Percentiles rank a stretch among this genome's conserved stretches.
Conservation (phyloP, 768 basidiomycete genomes). For the Cystobasidiopsis lactophilus region DNA sequence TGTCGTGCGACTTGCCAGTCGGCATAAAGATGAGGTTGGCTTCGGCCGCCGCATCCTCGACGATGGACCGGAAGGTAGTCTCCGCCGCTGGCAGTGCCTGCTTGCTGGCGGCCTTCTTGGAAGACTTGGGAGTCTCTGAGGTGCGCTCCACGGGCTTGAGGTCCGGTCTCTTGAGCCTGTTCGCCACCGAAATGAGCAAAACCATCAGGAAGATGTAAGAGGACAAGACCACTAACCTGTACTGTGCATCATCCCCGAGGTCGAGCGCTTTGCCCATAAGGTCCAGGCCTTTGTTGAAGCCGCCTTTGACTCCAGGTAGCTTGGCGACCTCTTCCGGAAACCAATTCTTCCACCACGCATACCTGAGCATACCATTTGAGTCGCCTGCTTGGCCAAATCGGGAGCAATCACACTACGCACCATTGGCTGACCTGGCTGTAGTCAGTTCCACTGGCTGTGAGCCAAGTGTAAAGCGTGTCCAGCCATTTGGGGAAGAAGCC, state of each 20-base stretch:
- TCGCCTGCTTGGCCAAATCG: not conserved
- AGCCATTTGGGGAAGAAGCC: slow-evolving; percentile 98
- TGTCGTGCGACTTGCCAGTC: slow-evolving; percentile 59
- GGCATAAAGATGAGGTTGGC: slow-evolving; percentile 80
- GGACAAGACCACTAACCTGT: slow-evolving; percentile 14
- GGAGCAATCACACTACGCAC: slow-evolving; percentile 33
- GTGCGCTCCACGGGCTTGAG: slow-evolving; percentile 1
- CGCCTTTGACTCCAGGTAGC: slow-evolving; percentile 43
- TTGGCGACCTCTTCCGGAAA: slow-evolving; percentile 52
- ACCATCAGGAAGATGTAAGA: not conserved
- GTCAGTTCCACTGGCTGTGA: slow-evolving; percentile 65
- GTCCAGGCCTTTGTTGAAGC: slow-evolving; percentile 71
- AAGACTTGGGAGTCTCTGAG: slow-evolving; percentile 16
- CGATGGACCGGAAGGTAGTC: slow-evolving; percentile 77
- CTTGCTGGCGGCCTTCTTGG: slow-evolving; percentile 8
- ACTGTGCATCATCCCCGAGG: slow-evolving; percentile 49
- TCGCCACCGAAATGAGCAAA: not conserved
- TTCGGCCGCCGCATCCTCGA: slow-evolving; percentile 66
- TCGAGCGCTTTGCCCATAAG: slow-evolving; percentile 86
- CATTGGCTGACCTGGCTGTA: slow-evolving; percentile 83
- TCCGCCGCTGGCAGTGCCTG: slow-evolving; percentile 26
- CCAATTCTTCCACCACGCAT: slow-evolving; percentile 53
- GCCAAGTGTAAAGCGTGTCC: slow-evolving; percentile 73
- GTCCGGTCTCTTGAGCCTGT: not conserved
- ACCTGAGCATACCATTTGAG: slow-evolving; percentile 19